Percentiles rank a stretch among this genome's conserved stretches.
These are phyloP conservation scores for Quercus suber DNA, from an alignment of 306 rosid species.

Conservation along the genomic window DNA sequence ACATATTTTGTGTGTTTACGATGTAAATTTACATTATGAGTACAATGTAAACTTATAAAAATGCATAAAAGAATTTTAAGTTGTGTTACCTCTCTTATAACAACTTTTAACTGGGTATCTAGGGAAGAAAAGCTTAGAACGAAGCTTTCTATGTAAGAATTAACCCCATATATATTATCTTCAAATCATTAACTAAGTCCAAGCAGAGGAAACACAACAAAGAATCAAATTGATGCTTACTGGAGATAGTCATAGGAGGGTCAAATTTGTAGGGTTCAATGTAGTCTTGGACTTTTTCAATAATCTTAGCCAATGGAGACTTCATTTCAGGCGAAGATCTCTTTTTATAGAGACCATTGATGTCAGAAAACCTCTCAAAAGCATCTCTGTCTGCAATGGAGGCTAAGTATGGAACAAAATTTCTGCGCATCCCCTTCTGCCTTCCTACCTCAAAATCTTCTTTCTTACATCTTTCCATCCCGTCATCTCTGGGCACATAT, in stretches of 20 bases:
- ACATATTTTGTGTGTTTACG: too few species aligned
- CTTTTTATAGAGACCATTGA: not conserved
- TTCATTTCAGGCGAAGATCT: not conserved
- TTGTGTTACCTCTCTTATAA: too few species aligned
- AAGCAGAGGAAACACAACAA: not conserved
- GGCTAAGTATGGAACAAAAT: not conserved
- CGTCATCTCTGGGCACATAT: constrained; percentile 21
- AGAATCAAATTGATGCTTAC: not conserved
- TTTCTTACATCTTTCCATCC: constrained; percentile 5
- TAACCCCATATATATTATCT: too few species aligned
- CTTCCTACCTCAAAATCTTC: constrained; percentile 15
- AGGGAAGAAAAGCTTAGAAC: too few species aligned
- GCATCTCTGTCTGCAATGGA: not conserved
- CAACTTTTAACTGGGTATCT: too few species aligned
- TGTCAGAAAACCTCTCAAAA: not conserved
- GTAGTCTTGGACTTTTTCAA: too few species aligned
- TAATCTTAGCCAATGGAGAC: not conserved
- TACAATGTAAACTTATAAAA: too few species aligned
- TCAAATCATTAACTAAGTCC: not conserved
- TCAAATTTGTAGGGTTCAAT: constrained; percentile 1
- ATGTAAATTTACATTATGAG: too few species aligned
- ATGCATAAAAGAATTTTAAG: too few species aligned
- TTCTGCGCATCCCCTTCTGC: constrained; percentile 4
- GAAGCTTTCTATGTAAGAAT: too few species aligned
- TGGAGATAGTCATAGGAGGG: not conserved